These are phyloP conservation scores for Naganishia liquefaciens DNA, from an alignment of 1,284 basidiomycete species.

Conservation along the genomic window DNA sequence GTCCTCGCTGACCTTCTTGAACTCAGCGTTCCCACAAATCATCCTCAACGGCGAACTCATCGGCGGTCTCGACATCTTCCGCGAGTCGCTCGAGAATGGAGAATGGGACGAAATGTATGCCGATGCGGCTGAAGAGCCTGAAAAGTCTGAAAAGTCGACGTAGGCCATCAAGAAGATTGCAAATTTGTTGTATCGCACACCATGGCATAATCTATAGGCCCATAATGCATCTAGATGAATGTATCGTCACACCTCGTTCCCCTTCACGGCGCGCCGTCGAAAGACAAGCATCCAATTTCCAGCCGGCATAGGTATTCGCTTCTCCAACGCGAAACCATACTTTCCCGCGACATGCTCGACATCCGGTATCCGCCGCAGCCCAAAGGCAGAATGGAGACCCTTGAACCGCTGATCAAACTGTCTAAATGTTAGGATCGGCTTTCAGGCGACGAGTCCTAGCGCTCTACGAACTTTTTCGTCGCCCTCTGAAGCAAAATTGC, in stretches of 20 bases:
- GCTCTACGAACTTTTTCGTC: slow-evolving; percentile 8
- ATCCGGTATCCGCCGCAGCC: slow-evolving; percentile 11
- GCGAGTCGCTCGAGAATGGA: slow-evolving; percentile 62
- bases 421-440: neutral
- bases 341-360: slow-evolving; percentile 1
- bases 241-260: neutral
- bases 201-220: neutral
- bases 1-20: neutral
- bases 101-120: slow-evolving; percentile 51
- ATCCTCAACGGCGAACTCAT: slow-evolving; percentile 82
- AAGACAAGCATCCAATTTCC: slow-evolving; percentile 21
- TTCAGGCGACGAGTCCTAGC: no score
- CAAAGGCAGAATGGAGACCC: slow-evolving; percentile 16
- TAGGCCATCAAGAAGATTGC: neutral
- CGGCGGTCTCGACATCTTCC: slow-evolving; percentile 67
- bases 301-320: slow-evolving; percentile 18
- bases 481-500: slow-evolving; percentile 27
- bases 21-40: slow-evolving; percentile 62
- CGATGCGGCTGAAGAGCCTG: slow-evolving; percentile 10
- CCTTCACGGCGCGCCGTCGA: neutral
- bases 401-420: slow-evolving; percentile 23
- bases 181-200: neutral
- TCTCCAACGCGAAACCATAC: slow-evolving; percentile 10
- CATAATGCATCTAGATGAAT: neutral
- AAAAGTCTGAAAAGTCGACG: slow-evolving; percentile 6